These are phyloP conservation scores for Pseudocercospora fijiensis DNA, from an alignment of 2,329 filamentous ascomycete genomes.

Conservation along the genomic window DNA sequence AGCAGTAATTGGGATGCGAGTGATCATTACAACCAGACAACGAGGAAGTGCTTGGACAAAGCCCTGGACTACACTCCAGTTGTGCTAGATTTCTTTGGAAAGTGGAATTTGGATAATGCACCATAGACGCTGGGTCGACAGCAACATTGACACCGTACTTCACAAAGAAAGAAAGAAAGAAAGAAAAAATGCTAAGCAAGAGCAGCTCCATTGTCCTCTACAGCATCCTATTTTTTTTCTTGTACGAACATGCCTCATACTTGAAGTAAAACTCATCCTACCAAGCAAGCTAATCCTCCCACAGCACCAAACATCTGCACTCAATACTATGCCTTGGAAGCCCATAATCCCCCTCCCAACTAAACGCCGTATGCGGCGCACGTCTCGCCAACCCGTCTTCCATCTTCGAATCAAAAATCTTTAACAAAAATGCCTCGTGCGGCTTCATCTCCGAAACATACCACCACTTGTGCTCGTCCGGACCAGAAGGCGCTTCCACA, in stretches of 20 bases:
- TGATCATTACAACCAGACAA: slow-evolving; percentile 12
- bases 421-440: slow-evolving; percentile 59
- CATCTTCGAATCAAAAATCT: slow-evolving; percentile 60
- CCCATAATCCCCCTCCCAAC: slow-evolving; percentile 6
- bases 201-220: neutral
- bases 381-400: slow-evolving; percentile 51
- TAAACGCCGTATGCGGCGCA: slow-evolving; percentile 7
- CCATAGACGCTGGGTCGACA: slow-evolving; percentile 16
- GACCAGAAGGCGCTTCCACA: neutral
- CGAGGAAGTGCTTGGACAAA: slow-evolving; percentile 21
- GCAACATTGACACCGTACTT: neutral
- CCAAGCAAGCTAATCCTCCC: slow-evolving; percentile 7
- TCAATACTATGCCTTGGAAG: slow-evolving; percentile 12
- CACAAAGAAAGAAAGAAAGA: neutral
- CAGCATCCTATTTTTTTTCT: neutral
- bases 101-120: slow-evolving; percentile 27
- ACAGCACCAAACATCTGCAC: slow-evolving; percentile 11
- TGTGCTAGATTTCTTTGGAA: slow-evolving; percentile 33
- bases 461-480: slow-evolving; percentile 47
- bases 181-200: neutral
- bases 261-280: neutral
- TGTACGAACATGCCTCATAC: too few species aligned
- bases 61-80: slow-evolving; percentile 30
- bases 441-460: slow-evolving; percentile 63
- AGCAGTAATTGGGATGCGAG: slow-evolving; percentile 29